Conservation (phyloP, 495 filamentous ascomycete genomes). For the Articulospora tetracladia region DNA sequence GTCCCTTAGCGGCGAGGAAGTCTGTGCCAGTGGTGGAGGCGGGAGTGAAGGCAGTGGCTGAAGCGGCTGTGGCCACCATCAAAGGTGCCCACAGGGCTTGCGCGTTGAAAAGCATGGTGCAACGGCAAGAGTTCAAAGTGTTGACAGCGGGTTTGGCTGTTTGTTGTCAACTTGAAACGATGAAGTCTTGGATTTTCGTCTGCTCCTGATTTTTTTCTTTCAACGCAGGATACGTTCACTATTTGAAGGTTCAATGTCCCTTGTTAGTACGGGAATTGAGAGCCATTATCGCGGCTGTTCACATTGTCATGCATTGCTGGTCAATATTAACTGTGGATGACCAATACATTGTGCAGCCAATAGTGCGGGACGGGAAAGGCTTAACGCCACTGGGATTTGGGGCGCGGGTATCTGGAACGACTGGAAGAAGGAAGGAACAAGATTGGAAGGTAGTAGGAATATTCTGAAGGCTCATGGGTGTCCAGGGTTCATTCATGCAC, state of each 20-base stretch:
- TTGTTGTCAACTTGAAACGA: conserved; percentile 5
- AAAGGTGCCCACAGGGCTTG: conserved; percentile 2
- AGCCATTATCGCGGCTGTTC: background rate
- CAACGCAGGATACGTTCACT: background rate
- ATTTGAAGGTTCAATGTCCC: background rate
- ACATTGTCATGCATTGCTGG: background rate
- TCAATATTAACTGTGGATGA: background rate
- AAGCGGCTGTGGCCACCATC: background rate
- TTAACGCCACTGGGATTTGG: background rate
- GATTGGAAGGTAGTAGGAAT: background rate
- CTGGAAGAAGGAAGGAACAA: background rate
- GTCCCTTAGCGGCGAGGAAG: conserved; percentile 18
- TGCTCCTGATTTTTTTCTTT: background rate
- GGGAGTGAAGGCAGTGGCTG: conserved; percentile 8
- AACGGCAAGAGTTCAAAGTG: background rate
- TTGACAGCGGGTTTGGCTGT: background rate
- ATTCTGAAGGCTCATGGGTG: background rate
- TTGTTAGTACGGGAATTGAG: background rate
- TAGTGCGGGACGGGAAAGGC: background rate
- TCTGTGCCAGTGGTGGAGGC: conserved; percentile 20
- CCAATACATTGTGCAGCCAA: background rate
- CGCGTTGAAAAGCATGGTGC: conserved; percentile 14
- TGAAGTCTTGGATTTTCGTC: background rate
- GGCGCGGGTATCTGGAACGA: too few species aligned
- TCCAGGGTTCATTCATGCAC: background rate